Conservation (phyloP, 225 moss, liverwort and hornwort species). For the Marchantia polymorpha region DNA sequence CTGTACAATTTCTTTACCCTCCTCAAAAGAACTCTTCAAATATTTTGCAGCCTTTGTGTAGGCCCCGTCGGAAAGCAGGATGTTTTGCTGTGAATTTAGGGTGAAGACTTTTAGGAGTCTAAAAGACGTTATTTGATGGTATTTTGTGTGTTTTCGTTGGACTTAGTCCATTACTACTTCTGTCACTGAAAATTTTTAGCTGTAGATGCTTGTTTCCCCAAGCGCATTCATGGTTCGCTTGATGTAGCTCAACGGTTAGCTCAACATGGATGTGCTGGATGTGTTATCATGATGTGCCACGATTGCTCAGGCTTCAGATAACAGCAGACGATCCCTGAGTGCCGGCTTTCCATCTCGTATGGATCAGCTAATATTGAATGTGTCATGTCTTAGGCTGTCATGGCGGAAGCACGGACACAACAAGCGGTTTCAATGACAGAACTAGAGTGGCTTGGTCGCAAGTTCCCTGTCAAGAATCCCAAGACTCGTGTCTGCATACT, state of each 20-base stretch:
- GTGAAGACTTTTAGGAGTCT: too few species aligned
- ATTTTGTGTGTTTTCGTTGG: too few species aligned
- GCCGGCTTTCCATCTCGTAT: too few species aligned
- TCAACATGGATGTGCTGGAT: neutral
- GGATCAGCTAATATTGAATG: neutral
- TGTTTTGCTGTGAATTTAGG: too few species aligned
- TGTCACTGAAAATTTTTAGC: too few species aligned
- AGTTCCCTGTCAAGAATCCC: conserved; percentile 83
- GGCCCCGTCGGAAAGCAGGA: too few species aligned
- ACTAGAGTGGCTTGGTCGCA: conserved; percentile 85
- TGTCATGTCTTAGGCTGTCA: conserved; percentile 56
- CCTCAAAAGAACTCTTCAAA: too few species aligned
- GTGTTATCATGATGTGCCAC: too few species aligned
- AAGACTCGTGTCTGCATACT: conserved; percentile 86
- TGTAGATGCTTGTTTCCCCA: neutral
- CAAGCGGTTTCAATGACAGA: conserved; percentile 84
- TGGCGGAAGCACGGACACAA: conserved; percentile 86
- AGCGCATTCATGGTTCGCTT: neutral
- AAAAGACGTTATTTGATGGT: too few species aligned
- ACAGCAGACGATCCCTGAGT: neutral
- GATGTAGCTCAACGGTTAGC: neutral
- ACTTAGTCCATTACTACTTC: too few species aligned
- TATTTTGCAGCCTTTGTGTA: too few species aligned
- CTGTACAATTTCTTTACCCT: too few species aligned
- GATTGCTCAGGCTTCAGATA: neutral